Evolutionary conservation across 2,329 filamentous ascomycete species (phyloP).

Genomic region (Achaetomium macrosporum): DNA sequence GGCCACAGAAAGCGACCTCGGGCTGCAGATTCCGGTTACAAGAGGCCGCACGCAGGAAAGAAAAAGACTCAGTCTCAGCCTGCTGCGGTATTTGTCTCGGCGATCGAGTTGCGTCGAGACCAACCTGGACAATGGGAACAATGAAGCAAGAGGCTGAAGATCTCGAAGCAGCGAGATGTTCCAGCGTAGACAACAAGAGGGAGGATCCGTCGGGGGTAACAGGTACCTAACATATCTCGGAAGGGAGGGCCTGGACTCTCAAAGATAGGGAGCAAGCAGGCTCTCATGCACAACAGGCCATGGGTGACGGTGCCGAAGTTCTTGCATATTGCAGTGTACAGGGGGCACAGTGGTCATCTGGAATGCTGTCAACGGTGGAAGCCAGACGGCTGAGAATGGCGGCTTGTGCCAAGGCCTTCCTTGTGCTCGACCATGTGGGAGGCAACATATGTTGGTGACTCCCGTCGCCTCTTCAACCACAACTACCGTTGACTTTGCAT

Average conservation of each 20-base stretch:
- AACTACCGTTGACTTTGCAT: neutral
- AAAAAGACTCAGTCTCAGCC: neutral
- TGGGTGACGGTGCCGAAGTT: constrained; percentile 15
- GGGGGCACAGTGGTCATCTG: neutral
- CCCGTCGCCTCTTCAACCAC: neutral
- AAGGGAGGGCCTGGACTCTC: constrained; percentile 10
- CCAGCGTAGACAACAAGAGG: constrained; percentile 7
- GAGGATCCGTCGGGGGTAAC: neutral
- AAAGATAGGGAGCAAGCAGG: constrained; percentile 14
- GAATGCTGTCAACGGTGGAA: neutral
- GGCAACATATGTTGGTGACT: neutral
- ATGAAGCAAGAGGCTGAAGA: neutral
- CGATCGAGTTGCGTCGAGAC: constrained; percentile 1
- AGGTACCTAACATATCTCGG: neutral
- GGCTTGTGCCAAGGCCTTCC: neutral
- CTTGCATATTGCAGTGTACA: constrained; percentile 12
- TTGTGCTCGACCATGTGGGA: too few species aligned
- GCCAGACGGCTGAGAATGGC: neutral
- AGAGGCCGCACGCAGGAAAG: constrained; percentile 2
- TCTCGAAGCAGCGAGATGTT: constrained; percentile 1
- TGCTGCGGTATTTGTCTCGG: constrained; percentile 11
- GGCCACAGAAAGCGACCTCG: constrained; percentile 23
- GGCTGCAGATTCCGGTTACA: constrained; percentile 17
- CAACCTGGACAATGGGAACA: neutral
- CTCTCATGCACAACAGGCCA: constrained; percentile 8